Evolutionary conservation across 495 filamentous ascomycete species (phyloP).

Genomic region (Melanomma pulvis-pyrius): DNA sequence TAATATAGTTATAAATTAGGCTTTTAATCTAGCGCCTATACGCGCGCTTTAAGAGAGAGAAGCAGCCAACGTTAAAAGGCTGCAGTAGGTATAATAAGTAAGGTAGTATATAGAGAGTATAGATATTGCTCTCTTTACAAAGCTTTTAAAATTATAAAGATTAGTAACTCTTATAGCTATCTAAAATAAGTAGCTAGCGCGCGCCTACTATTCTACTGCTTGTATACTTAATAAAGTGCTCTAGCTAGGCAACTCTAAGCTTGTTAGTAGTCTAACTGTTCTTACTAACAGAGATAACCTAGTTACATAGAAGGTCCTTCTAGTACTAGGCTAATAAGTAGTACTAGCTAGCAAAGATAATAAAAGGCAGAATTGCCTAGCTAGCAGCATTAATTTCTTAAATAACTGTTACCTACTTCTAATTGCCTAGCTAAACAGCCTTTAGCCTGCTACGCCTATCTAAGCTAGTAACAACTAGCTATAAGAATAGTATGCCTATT

Average conservation of each 20-base stretch:
- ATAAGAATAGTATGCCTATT: conserved; percentile 38
- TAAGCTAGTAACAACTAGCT: no score
- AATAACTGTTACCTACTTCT: no score
- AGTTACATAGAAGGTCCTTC: conserved; percentile 26
- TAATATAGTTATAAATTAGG: conserved; percentile 7
- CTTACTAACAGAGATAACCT: conserved; percentile 17
- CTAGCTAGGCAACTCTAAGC: no score
- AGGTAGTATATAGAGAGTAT: conserved; percentile 35
- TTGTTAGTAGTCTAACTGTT: conserved; percentile 35
- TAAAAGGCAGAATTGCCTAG: no score
- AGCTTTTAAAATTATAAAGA: conserved; percentile 36
- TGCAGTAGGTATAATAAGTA: conserved; percentile 21
- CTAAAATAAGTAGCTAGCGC: conserved; percentile 44
- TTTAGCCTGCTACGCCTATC: no score
- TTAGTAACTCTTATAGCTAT: no score
- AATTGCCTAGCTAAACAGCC: no score
- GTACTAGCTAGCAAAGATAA: no score
- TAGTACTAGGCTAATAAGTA: conserved; percentile 30
- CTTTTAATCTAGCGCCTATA: conserved; percentile 5
- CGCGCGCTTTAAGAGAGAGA: conserved; percentile 16
- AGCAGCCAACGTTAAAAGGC: conserved; percentile 17
- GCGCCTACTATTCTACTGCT: neutral
- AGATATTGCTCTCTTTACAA: conserved; percentile 40
- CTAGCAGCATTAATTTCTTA: no score
- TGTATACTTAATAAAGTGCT: conserved; percentile 32